Evolutionary conservation across 1,284 basidiomycete species (phyloP), one percentile per base, ranked within the genome.

Genomic region (Irpex sp.): DNA sequence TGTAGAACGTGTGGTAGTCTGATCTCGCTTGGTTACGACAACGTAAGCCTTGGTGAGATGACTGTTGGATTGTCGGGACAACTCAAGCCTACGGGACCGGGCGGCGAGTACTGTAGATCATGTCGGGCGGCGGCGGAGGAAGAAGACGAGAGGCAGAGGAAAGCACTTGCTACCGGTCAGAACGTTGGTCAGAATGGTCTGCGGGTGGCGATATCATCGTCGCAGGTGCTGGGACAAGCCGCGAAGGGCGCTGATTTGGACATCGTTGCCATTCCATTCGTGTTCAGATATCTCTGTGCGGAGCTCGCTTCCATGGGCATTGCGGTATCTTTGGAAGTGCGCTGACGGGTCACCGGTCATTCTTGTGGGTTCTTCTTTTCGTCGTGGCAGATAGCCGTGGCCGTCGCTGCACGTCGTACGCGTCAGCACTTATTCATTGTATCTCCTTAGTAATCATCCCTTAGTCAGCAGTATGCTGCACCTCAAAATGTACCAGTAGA

Each of bases 1-100:
- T 99, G 97, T 78, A 85, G 97, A 60, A 92, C 90, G 3, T 99
- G 97, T 72, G 97, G 97, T 11, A 95, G 93, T 69, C 83, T 99
- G 64, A 94, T 98, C 68, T 96, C 95, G 21, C 83, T 99, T 56
- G 97, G 95, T 21, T 98, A 96, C 76, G 95, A 97, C 67, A 90
- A 93, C 71, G 80, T 89, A 70, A 87, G 84, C 65, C 78, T 92
- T 6, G 87, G 90, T 49, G 88, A 91, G 73, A 79, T 82, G 60
- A 80, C 81, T 39, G 75, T 83, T 60, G 83, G 83, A 4, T 75
- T 81, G 9, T 80, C 82, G 31, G 81, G 80, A 35, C 71, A 76
- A 15, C 74, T 86, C 60, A 85, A 80, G 66, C 77, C 83, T 39
- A 81, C 83, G 6, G 89, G 89, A 31, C 88, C 90, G 7, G 82